These are phyloP conservation scores for Metschnikowia shivogae DNA, from an alignment of 805 yeast genomes.

Conservation along the genomic window DNA sequence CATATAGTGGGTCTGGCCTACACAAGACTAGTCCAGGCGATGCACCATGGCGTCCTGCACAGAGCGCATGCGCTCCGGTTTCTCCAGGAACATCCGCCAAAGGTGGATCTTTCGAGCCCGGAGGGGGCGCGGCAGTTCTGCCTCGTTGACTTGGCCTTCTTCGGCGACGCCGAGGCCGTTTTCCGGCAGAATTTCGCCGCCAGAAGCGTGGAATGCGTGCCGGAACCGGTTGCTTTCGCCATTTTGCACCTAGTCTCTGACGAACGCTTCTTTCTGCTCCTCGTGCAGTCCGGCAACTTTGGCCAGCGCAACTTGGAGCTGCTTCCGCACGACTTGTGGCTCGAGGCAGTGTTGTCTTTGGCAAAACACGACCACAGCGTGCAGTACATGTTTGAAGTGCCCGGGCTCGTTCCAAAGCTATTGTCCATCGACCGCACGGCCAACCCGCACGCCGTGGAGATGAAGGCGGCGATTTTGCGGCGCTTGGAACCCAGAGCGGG, in stretches of 20 bases:
- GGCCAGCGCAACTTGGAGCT: neutral
- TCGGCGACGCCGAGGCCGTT: neutral
- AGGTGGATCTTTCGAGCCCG: neutral
- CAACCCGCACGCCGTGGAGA: neutral
- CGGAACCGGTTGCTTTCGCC: neutral
- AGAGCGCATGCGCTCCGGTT: neutral
- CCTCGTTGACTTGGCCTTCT: neutral
- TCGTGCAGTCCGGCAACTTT: neutral
- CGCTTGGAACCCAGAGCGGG: neutral
- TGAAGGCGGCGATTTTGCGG: neutral
- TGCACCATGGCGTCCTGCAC: neutral
- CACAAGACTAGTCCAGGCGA: neutral
- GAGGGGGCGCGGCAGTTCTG: neutral
- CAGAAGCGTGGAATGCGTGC: neutral
- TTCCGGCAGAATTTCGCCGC: constrained; percentile 1
- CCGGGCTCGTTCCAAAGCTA: neutral
- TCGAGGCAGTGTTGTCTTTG: neutral
- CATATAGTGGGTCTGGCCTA: neutral
- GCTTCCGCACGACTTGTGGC: constrained; percentile 1
- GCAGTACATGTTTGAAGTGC: neutral
- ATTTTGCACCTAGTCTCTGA: constrained; percentile 3
- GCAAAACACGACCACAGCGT: constrained; percentile 4
- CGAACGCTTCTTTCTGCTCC: constrained; percentile 6
- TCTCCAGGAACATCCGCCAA: neutral
- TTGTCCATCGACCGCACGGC: neutral